Evolutionary conservation across 2,329 filamentous ascomycete species (phyloP).

Genomic region (Chaetomium olivaceum): DNA sequence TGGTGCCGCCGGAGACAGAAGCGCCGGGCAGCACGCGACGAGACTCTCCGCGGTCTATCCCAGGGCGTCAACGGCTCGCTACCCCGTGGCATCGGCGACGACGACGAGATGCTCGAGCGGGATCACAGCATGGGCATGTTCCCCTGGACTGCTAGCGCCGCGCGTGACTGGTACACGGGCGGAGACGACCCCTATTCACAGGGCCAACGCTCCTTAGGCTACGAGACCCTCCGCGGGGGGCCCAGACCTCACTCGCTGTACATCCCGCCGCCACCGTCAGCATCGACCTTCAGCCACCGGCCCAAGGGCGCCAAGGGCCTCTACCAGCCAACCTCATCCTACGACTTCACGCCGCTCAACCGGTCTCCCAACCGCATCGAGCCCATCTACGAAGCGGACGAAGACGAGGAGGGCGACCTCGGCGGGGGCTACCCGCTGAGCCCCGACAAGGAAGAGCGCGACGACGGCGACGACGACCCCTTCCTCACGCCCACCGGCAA

Average conservation of each 20-base stretch:
- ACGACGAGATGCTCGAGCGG: slow-evolving; percentile 51
- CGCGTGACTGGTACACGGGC: slow-evolving; percentile 48
- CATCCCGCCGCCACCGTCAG: slow-evolving; percentile 26
- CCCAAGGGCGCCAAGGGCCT: slow-evolving; percentile 39
- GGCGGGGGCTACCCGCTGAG: slow-evolving; percentile 21
- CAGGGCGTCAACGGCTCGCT: slow-evolving; percentile 46
- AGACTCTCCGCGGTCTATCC: slow-evolving; percentile 50
- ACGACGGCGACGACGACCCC: slow-evolving; percentile 48
- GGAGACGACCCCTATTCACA: slow-evolving; percentile 46
- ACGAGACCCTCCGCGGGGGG: slow-evolving; percentile 49
- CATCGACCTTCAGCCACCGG: slow-evolving; percentile 24
- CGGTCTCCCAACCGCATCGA: slow-evolving; percentile 48
- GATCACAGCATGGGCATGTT: slow-evolving; percentile 37
- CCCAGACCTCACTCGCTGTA: slow-evolving; percentile 20
- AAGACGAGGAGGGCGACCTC: slow-evolving; percentile 41
- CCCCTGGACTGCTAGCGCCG: slow-evolving; percentile 36
- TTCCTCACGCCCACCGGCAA: slow-evolving; percentile 49
- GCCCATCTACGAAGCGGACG: slow-evolving; percentile 61
- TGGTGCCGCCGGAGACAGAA: slow-evolving; percentile 50
- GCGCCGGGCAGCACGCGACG: slow-evolving; percentile 42
- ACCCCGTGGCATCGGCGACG: slow-evolving; percentile 34
- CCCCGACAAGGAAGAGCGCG: slow-evolving; percentile 29
- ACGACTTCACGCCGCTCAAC: slow-evolving; percentile 34
- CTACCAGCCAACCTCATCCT: slow-evolving; percentile 38
- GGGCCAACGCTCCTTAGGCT: slow-evolving; percentile 47